Conservation (phyloP, 345 rosid genomes). For the Reutealis trisperma region DNA sequence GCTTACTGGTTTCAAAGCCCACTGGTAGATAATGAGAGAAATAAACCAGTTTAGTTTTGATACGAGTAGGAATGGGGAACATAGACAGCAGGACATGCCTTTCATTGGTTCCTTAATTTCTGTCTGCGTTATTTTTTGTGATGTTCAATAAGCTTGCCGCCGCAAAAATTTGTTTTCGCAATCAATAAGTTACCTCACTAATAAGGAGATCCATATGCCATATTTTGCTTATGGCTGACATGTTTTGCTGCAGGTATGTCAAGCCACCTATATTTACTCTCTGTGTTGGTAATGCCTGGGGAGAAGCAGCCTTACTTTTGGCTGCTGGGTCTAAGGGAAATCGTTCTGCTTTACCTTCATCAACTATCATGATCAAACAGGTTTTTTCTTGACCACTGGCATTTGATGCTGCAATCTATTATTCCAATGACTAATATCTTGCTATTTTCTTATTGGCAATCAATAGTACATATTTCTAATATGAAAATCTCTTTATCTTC, state of each 20-base stretch:
- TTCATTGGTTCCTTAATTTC: neutral
- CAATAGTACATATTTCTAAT: neutral
- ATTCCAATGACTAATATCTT: conserved; percentile 1
- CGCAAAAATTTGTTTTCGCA: conserved; percentile 11
- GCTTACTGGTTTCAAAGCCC: neutral
- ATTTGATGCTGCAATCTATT: conserved; percentile 17
- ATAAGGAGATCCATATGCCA: conserved; percentile 7
- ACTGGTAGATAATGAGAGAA: neutral
- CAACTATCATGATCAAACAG: conserved; percentile 74
- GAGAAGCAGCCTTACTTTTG: conserved; percentile 92
- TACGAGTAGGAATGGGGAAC: neutral
- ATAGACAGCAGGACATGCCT: neutral
- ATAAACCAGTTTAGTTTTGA: neutral
- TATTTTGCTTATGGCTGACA: conserved; percentile 4
- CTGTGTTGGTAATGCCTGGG: conserved; percentile 98
- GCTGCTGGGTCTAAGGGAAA: conserved; percentile 68
- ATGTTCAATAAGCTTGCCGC: conserved; percentile 2
- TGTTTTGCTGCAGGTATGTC: conserved; percentile 54
- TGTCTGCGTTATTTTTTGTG: neutral
- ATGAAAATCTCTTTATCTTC: neutral
- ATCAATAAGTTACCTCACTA: neutral
- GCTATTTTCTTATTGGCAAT: neutral
- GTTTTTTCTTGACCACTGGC: conserved; percentile 28
- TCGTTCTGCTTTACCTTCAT: conserved; percentile 67
- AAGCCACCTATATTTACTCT: conserved; percentile 92